A percentile compares a stretch with the other conserved stretches of the same genome.
Evolutionary conservation across 805 yeast genomes (phyloP).

Genomic region (Cyberlindnera euphorbiae): DNA sequence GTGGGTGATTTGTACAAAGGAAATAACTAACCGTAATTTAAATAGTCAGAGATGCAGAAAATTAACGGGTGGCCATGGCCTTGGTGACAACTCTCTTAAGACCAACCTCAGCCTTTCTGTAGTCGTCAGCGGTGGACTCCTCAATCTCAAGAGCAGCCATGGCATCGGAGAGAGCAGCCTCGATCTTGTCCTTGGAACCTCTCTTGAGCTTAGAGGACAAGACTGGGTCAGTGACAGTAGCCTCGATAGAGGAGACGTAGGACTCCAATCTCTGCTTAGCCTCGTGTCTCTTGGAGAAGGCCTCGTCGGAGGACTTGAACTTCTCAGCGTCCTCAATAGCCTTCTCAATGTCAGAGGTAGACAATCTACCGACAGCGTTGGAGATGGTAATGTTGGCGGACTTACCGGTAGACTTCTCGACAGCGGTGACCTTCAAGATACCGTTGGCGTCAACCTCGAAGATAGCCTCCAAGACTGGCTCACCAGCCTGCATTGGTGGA

Average conservation of each 20-base stretch:
- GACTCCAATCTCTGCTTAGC: constrained; percentile 99
- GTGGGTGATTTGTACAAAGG: constrained; percentile 13
- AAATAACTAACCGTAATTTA: constrained; percentile 8
- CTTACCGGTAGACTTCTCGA: constrained; percentile 98
- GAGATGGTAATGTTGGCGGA: constrained; percentile 98
- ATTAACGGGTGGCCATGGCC: constrained; percentile 95
- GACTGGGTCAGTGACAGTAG: constrained; percentile 97
- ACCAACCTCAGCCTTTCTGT: constrained; percentile 98
- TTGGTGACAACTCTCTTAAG: constrained; percentile 99
- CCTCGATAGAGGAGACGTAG: constrained; percentile 92
- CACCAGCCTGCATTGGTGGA: constrained; percentile 99
- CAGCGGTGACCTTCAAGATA: constrained; percentile 98
- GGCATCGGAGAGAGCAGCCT: constrained; percentile 97
- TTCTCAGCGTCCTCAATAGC: constrained; percentile 98
- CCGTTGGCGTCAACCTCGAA: constrained; percentile 99
- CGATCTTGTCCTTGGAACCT: constrained; percentile 95
- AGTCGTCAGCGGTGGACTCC: constrained; percentile 94
- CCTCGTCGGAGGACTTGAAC: constrained; percentile 98
- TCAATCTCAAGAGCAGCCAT: constrained; percentile 95
- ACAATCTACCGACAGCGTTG: constrained; percentile 97
- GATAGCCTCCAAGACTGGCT: constrained; percentile 98
- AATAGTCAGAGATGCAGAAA: constrained; percentile 1
- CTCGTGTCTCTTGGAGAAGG: constrained; percentile 99
- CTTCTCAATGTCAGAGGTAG: constrained; percentile 95
- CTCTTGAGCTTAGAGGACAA: constrained; percentile 96